These are phyloP conservation scores for Aciculoconidium aculeatum DNA, from an alignment of 805 yeast genomes.

Conservation along the genomic window DNA sequence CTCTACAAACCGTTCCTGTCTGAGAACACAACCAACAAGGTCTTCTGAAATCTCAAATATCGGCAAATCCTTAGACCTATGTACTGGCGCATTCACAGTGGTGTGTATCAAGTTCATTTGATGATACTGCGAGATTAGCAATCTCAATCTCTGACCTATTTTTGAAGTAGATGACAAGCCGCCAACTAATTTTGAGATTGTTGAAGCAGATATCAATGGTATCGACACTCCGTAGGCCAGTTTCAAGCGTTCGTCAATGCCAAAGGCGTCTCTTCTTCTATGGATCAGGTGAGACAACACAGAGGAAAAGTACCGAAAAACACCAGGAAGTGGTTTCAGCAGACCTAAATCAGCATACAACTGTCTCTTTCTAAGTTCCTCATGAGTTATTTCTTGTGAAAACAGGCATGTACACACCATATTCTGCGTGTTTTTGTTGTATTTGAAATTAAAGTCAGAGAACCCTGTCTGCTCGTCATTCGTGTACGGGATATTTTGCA, in stretches of 20 bases:
- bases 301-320: constrained; percentile 8
- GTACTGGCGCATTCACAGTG: constrained; percentile 4
- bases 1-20: constrained; percentile 19
- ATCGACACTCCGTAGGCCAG: too few species aligned
- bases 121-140: constrained; percentile 6
- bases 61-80: too few species aligned
- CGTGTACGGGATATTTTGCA: constrained; percentile 8
- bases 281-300: constrained; percentile 5
- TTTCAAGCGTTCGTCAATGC: constrained; percentile 7
- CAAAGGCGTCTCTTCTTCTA: constrained; percentile 1
- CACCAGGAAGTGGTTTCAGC: constrained; percentile 5
- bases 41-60: constrained; percentile 13
- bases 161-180: constrained; percentile 2
- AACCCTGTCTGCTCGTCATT: constrained; percentile 10
- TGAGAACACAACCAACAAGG: constrained; percentile 18
- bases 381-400: constrained; percentile 11
- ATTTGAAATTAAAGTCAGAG: constrained; percentile 9
- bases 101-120: constrained; percentile 12
- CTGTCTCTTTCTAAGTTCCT: constrained; percentile 16
- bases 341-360: constrained; percentile 10
- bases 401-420: neutral
- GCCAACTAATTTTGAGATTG: constrained; percentile 1
- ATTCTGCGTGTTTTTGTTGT: constrained; percentile 1
- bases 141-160: constrained; percentile 2
- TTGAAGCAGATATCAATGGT: neutral